Base-by-base conservation (phyloP, 1,139 yeast species). In the Protomyces pachydermus region DNA sequence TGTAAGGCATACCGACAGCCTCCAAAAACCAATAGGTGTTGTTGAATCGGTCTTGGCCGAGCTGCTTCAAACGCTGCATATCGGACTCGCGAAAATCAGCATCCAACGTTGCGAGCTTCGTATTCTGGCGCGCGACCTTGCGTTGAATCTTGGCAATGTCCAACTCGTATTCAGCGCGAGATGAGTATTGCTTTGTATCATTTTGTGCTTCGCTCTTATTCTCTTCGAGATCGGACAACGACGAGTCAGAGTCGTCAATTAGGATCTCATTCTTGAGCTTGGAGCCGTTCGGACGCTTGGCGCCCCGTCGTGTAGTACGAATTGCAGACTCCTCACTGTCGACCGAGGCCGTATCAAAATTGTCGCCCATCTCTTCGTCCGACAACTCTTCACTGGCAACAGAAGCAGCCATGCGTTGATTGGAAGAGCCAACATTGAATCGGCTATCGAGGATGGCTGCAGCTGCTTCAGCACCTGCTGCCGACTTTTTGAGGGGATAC, bases 21-120 rank as follows among this genome's bases (percentile, higher is more conserved):
- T 93, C 98, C 72, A 91, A 85, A 97, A 97, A 93, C 95, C 96
- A 95, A 74, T 91, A 93, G 69, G 93, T 80, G 75, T 93, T 95
- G 73, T 79, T 90, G 67, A 83, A 82, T 64, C 96, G 79, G 74
- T 93, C 99, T 68, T 85, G 82, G 3, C 99, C 99, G 35, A 93
- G 77, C 58, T 84, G 79, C 66, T 83, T 83, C 54, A 91, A 81
- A 66, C 98, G 77, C 73, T 91, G 97, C 67, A 88, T 81, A 71
- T 91, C 97, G 18, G 75, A 69, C 18, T 70, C 70, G 2, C 74
- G 70, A 32, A 78, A 68, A 60, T 73, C 73, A 18, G 68, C 69
- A 68, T 84, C 78, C 1, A 74, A 71, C 37, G 76, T 77, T 5
- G 84, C 80, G 12, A 83, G 71, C n/a, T 75, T 76, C 25, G 76